Conservation (phyloP, 805 yeast species). For the Suhomyces sp. region DNA sequence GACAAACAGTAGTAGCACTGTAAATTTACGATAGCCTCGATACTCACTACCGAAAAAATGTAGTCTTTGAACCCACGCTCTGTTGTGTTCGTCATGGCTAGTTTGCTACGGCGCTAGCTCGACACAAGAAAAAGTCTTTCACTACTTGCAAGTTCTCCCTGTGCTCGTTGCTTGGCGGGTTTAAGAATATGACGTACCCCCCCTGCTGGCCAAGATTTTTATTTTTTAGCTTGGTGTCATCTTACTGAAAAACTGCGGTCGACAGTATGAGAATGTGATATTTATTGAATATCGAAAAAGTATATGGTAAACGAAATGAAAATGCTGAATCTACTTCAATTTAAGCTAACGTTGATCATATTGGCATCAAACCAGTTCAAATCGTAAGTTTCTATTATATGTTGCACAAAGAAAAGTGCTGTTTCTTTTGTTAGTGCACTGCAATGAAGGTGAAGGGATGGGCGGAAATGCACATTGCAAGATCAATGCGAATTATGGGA, state of each 20-base stretch:
- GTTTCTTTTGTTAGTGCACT: background rate
- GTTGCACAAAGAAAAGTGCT: background rate
- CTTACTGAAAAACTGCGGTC: background rate
- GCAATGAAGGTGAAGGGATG: background rate
- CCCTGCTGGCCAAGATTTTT: background rate
- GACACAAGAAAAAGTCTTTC: background rate
- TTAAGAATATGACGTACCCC: background rate
- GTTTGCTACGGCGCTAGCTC: background rate
- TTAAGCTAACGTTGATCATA: background rate
- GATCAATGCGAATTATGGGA: background rate
- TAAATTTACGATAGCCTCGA: background rate
- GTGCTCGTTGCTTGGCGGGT: background rate
- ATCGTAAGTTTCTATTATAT: background rate
- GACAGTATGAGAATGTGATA: background rate
- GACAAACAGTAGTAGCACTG: background rate
- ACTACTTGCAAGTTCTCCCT: background rate
- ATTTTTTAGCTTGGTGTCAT: background rate
- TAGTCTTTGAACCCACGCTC: background rate
- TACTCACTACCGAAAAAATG: background rate
- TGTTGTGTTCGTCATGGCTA: background rate
- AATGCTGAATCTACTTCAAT: background rate
- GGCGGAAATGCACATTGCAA: background rate
- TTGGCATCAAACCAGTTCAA: background rate
- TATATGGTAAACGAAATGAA: background rate
- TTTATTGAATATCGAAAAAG: background rate